These are phyloP conservation scores for Aspergillus awamori DNA, from an alignment of 2,329 filamentous ascomycete species.

Conservation along the genomic window DNA sequence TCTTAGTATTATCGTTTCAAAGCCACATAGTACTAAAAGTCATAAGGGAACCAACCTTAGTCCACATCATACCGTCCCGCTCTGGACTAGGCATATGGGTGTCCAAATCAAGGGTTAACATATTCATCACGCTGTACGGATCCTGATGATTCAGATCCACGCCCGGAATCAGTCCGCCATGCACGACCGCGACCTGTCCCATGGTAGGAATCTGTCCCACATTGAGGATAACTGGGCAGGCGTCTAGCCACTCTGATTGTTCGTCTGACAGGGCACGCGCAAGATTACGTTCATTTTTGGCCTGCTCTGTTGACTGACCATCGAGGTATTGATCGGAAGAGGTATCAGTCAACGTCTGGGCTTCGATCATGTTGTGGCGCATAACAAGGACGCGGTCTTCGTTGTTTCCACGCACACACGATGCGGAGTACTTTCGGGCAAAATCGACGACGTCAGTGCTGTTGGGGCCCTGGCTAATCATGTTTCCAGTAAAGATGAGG, in stretches of 20 bases:
- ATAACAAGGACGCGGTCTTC: slow-evolving; percentile 82
- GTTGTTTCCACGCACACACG: slow-evolving; percentile 87
- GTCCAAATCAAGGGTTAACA: slow-evolving; percentile 74
- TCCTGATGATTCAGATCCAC: slow-evolving; percentile 71
- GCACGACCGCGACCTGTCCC: slow-evolving; percentile 73
- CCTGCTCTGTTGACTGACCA: slow-evolving; percentile 29
- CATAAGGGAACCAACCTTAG: slow-evolving; percentile 48
- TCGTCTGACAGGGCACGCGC: slow-evolving; percentile 59
- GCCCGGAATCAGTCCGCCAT: slow-evolving; percentile 81
- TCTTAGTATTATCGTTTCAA: not conserved
- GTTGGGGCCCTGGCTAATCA: slow-evolving; percentile 85
- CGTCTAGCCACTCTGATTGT: slow-evolving; percentile 70
- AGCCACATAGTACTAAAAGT: not conserved
- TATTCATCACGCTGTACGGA: slow-evolving; percentile 84
- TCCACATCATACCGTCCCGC: slow-evolving; percentile 65
- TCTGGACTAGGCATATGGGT: slow-evolving; percentile 61
- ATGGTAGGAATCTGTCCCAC: slow-evolving; percentile 64
- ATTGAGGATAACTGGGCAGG: slow-evolving; percentile 76
- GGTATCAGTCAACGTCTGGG: slow-evolving; percentile 21
- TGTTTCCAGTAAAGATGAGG: slow-evolving; percentile 74
- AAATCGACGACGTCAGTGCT: slow-evolving; percentile 75
- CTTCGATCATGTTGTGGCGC: slow-evolving; percentile 50
- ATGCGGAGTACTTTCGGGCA: slow-evolving; percentile 72
- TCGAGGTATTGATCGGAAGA: slow-evolving; percentile 30
- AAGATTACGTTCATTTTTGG: slow-evolving; percentile 50